Evolutionary conservation across 202 grass and related monocot genomes (phyloP), one percentile per base, ranked within the genome.

Genomic region (Bolboschoenoplectus hybrid): DNA sequence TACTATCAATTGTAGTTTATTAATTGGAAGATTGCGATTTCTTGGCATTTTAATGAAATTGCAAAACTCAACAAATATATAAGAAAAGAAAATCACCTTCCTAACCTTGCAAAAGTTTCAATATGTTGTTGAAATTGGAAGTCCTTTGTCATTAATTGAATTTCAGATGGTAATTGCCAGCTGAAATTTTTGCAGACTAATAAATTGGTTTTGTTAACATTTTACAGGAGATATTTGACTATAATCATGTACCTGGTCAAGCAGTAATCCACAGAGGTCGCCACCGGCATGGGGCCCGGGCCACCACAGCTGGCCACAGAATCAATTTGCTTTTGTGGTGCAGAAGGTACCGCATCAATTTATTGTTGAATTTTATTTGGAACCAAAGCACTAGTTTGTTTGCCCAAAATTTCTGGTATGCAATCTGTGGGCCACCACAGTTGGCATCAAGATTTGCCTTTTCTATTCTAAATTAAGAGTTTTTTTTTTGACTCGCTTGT

Each of bases 291-390:
- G 96, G 96, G 69, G 96, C 91, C 87, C 90, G 90, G 66, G 85
- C 96, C 26, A 98, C 90, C 74, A 87, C 91, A 85, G 90, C 96
- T 81, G 96, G 96, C 76, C 90, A 90, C 68, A 94, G 96, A 85
- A 95, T 94, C 64, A 98, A 95, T 91, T 85, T 98, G 84, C 93
- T 98, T 83, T 81, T 98, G 84, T 98, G 96, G 96, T 98, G 96
- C 85, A 90, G 96, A 85, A 95, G 96, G 96, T 98, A 95, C 63
- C 19, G 49, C 81, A 61, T 7, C 13, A 34, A 7, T 87, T 87
- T 89, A 32, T 10, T 76, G 73, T 55, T 53, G 47, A 35, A 36
- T 11, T 49, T 50, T 76, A 55, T 53, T 36, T 14, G 6, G 45
- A 76, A 76, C 35, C 9, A 17, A 76, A 5, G 26, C 49, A 55